A percentile compares a stretch with the other conserved stretches of the same genome.
phyloP scores from a whole-genome alignment of 805 yeast genomes.

The Nakazawaea siamensis region DNA sequence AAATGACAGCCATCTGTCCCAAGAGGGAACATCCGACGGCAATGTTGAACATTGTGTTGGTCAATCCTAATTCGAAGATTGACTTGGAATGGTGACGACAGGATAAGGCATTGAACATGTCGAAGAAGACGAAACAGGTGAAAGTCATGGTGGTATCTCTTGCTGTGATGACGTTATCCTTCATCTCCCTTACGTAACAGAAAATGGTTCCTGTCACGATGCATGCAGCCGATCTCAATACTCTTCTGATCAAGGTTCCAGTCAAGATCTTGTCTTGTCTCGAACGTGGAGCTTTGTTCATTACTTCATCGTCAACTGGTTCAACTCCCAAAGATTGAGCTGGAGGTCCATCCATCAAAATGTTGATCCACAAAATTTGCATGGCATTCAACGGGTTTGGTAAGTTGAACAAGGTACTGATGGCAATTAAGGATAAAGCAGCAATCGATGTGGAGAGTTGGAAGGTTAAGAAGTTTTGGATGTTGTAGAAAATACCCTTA shows the following conservation, averaged over 20 bases:
- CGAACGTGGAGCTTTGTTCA: slow-evolving; percentile 93
- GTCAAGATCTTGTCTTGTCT: slow-evolving; percentile 84
- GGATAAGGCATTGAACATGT: slow-evolving; percentile 92
- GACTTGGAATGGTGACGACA: slow-evolving; percentile 88
- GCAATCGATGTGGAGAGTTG: slow-evolving; percentile 95
- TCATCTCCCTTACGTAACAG: slow-evolving; percentile 82
- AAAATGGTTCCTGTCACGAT: slow-evolving; percentile 82
- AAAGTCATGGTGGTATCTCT: slow-evolving; percentile 99
- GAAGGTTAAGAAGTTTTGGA: slow-evolving; percentile 90
- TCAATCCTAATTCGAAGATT: slow-evolving; percentile 71
- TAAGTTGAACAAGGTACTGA: slow-evolving; percentile 77
- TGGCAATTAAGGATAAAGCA: slow-evolving; percentile 81
- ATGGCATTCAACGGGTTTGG: slow-evolving; percentile 96
- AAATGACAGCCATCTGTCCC: slow-evolving; percentile 91
- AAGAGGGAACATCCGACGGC: slow-evolving; percentile 84
- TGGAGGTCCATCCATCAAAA: slow-evolving; percentile 98
- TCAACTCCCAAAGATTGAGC: slow-evolving; percentile 97
- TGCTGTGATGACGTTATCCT: slow-evolving; percentile 72
- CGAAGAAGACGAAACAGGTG: slow-evolving; percentile 92
- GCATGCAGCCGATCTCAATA: slow-evolving; percentile 67
- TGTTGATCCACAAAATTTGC: slow-evolving; percentile 98
- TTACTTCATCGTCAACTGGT: slow-evolving; percentile 92
- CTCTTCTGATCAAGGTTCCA: slow-evolving; percentile 54
- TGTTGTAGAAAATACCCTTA: slow-evolving; percentile 91
- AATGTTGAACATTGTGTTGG: slow-evolving; percentile 84